Evolutionary conservation across 768 basidiomycete genomes (phyloP).

Genomic region (Coprinopsis strossmayeri): DNA sequence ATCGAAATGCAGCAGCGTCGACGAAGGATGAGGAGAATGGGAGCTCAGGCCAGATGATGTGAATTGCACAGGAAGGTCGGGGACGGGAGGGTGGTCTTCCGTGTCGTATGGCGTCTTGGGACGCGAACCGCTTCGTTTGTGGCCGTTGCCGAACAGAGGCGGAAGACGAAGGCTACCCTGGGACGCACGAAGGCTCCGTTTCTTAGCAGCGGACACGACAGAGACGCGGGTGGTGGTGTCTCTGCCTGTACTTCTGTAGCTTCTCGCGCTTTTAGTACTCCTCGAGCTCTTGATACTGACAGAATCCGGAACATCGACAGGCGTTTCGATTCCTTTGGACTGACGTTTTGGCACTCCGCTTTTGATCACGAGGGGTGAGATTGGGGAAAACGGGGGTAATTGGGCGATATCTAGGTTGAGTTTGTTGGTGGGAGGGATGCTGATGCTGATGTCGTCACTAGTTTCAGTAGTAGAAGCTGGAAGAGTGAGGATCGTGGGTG

Average conservation of each 20-base stretch:
- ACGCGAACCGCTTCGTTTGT: constrained; percentile 16
- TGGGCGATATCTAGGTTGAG: background rate
- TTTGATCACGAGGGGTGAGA: constrained; percentile 14
- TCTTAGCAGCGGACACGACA: constrained; percentile 57
- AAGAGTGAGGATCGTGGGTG: constrained; percentile 13
- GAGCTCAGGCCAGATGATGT: constrained; percentile 13
- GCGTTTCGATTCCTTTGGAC: constrained; percentile 18
- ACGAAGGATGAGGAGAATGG: constrained; percentile 16
- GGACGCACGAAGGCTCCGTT: constrained; percentile 56
- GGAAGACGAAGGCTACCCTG: constrained; percentile 64
- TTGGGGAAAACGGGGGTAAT: constrained; percentile 16
- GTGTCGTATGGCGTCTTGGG: constrained; percentile 16
- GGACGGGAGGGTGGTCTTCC: constrained; percentile 27
- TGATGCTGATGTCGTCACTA: background rate
- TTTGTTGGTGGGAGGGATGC: constrained; percentile 5
- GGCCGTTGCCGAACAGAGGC: constrained; percentile 19
- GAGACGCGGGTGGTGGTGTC: constrained; percentile 25
- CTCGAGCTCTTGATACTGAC: constrained; percentile 31
- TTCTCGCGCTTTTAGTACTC: constrained; percentile 30
- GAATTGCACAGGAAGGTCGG: constrained; percentile 26
- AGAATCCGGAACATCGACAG: constrained; percentile 27
- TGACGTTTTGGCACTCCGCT: constrained; percentile 11
- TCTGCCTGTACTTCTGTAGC: constrained; percentile 20
- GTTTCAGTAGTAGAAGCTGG: constrained; percentile 2
- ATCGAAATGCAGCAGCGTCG: constrained; percentile 15